A percentile compares a stretch with the other conserved stretches of the same genome.
These are phyloP conservation scores for Coprinopsis cinerea DNA, from an alignment of 768 basidiomycete species.

Conservation along the genomic window DNA sequence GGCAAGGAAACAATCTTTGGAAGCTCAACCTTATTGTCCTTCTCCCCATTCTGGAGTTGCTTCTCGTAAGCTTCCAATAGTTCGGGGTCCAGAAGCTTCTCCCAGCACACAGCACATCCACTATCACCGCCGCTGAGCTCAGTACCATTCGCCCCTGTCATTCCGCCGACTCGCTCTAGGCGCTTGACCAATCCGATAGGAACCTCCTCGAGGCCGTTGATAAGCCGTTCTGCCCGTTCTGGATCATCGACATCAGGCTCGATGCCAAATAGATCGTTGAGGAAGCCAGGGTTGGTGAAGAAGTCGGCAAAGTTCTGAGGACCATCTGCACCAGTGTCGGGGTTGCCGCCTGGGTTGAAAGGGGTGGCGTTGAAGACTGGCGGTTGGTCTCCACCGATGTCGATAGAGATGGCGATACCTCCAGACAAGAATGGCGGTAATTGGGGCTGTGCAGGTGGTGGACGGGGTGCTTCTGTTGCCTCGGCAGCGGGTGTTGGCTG, in stretches of 20 bases:
- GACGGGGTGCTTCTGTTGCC: background rate
- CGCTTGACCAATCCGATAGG: constrained; percentile 11
- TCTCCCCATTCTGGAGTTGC: constrained; percentile 4
- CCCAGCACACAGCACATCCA: constrained; percentile 14
- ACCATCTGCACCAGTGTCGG: background rate
- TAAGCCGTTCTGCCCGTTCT: constrained; percentile 11
- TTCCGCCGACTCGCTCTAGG: constrained; percentile 10
- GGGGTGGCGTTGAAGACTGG: background rate
- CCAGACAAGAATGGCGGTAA: constrained; percentile 1
- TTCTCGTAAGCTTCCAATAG: constrained; percentile 28
- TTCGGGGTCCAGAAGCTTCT: constrained; percentile 30
- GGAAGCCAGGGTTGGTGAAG: constrained; percentile 3
- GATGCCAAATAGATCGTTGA: constrained; percentile 7
- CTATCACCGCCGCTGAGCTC: constrained; percentile 12
- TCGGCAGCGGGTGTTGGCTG: background rate
- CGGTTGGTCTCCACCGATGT: background rate
- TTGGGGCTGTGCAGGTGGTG: background rate
- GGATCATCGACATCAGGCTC: constrained; percentile 12
- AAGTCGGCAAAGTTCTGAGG: background rate
- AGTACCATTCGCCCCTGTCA: constrained; percentile 4
- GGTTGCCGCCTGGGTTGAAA: background rate
- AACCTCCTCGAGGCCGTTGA: constrained; percentile 12
- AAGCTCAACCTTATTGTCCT: constrained; percentile 10
- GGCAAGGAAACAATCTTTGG: constrained; percentile 62
- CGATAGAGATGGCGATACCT: constrained; percentile 3